Conservation (phyloP, 192 early-diverging fungal species). For the Backusella morwellensis region DNA sequence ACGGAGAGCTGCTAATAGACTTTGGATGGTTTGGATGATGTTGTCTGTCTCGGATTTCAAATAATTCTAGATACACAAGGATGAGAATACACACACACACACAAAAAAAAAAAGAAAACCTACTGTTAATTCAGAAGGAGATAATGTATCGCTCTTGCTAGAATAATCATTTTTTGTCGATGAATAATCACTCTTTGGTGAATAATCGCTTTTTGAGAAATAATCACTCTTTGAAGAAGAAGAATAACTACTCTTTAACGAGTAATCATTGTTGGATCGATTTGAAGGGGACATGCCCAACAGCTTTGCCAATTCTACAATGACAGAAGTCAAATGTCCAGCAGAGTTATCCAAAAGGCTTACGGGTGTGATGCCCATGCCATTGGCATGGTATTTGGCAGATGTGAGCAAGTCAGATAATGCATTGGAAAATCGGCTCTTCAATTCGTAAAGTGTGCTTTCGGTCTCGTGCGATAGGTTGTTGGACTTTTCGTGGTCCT, state of each 20-base stretch:
- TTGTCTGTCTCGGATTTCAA: slow-evolving; percentile 69
- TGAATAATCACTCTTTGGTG: not conserved
- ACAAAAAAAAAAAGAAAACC: not conserved
- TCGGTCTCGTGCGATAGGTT: slow-evolving; percentile 46
- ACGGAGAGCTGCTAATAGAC: slow-evolving; percentile 62
- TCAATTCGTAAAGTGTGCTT: slow-evolving; percentile 51
- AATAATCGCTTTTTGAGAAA: not conserved
- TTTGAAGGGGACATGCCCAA: slow-evolving; percentile 25
- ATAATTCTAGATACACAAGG: slow-evolving; percentile 45
- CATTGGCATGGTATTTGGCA: slow-evolving; percentile 75
- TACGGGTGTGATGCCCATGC: slow-evolving; percentile 61
- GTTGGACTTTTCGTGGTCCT: slow-evolving; percentile 55
- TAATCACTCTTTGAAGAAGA: not conserved
- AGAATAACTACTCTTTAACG: not conserved
- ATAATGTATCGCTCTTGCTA: not conserved
- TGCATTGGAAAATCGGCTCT: slow-evolving; percentile 58
- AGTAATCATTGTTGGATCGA: not conserved
- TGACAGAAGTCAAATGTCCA: slow-evolving; percentile 71
- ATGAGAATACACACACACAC: not conserved
- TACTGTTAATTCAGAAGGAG: slow-evolving; percentile 11
- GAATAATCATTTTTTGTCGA: not conserved
- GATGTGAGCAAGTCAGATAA: slow-evolving; percentile 68
- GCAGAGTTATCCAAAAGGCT: slow-evolving; percentile 79
- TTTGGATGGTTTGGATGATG: slow-evolving; percentile 80
- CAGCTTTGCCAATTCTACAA: slow-evolving; percentile 75